Evolutionary conservation across 768 basidiomycete genomes (phyloP).

Genomic region (Lepiota subincarnata): DNA sequence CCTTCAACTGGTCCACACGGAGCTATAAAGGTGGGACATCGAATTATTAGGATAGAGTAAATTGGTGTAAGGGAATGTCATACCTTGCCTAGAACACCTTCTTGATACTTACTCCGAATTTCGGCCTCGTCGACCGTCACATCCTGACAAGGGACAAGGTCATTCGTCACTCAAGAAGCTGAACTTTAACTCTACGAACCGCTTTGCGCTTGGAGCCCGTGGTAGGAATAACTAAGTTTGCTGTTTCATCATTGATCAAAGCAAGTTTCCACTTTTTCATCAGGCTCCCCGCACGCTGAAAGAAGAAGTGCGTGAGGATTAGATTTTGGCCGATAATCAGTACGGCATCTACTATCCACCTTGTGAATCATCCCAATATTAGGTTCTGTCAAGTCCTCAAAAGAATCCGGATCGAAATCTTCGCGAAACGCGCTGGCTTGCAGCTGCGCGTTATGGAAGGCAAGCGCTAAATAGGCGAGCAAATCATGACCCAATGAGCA

Average conservation of each 20-base stretch:
- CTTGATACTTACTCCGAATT: constrained; percentile 61
- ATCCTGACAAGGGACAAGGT: constrained; percentile 37
- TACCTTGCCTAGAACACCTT: constrained; percentile 65
- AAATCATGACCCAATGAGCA: constrained; percentile 6
- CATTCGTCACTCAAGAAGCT: background rate
- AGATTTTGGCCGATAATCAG: constrained; percentile 43
- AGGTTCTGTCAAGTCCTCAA: constrained; percentile 81
- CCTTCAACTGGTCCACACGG: constrained; percentile 77
- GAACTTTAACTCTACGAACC: constrained; percentile 38
- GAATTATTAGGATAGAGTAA: constrained; percentile 11
- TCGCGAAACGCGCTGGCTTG: constrained; percentile 92
- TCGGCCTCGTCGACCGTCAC: constrained; percentile 66
- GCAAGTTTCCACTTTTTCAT: constrained; percentile 70
- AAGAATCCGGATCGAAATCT: constrained; percentile 71
- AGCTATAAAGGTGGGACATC: constrained; percentile 39
- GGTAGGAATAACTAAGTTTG: constrained; percentile 42
- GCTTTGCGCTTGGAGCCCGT: constrained; percentile 68
- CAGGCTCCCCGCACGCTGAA: constrained; percentile 29
- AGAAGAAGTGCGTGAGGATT: constrained; percentile 16
- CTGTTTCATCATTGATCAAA: constrained; percentile 60
- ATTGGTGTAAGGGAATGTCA: constrained; percentile 14
- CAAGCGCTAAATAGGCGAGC: constrained; percentile 51
- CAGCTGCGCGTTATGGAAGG: constrained; percentile 85
- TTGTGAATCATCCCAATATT: constrained; percentile 76
- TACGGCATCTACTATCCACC: constrained; percentile 49